Base-by-base conservation (phyloP, 75 land plant genomes). In the Cunninghamia lanceolata region DNA sequence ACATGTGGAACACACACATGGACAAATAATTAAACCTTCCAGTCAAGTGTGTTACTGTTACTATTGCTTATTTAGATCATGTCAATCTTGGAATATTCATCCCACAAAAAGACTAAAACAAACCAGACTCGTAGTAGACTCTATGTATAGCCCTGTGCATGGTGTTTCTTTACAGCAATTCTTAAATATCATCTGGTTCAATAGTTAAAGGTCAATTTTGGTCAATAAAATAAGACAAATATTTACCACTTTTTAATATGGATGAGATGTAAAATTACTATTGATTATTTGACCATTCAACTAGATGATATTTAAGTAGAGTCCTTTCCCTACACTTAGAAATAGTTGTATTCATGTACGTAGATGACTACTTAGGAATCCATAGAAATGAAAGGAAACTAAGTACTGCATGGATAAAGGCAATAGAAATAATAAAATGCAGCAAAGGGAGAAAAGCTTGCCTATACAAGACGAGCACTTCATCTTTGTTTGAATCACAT, bases 391-490 rank as follows among this genome's bases (percentile, higher is more conserved):
- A 45, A 80, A 25, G 82, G 82, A 80, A 79, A 42, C 34, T 38
- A 77, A 40, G 9, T n/a, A n/a, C n/a, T n/a, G n/a, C n/a, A n/a
- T n/a, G 66, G 35, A 53, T 46, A 53, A 28, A 53, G 30, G n/a
- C n/a, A n/a, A n/a, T n/a, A n/a, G n/a, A n/a, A n/a, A n/a, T n/a
- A n/a, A n/a, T n/a, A n/a, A n/a, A 34, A 73, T 25, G 25, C 9
- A 34, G n/a, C 7, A 46, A 52, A 85, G 21, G 40, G 19, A 84
- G 30, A 47, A 54, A 4, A 43, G 66, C 88, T 86, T 86, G 74
- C 96, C 96, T 94, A 86, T 93, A 95, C n/a, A 94, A 84, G 78
- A 95, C 93, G 50, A 95, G 89, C 39, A 93, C 96, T 77, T 92
- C 85, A n/a, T 85, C 85, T 90, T 84, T 91, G 35, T 36, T 38